Percentiles rank a stretch among this genome's conserved stretches.
These are phyloP conservation scores for Hyphodiscus hymeniophilus DNA, from an alignment of 495 filamentous ascomycete genomes.

Conservation along the genomic window DNA sequence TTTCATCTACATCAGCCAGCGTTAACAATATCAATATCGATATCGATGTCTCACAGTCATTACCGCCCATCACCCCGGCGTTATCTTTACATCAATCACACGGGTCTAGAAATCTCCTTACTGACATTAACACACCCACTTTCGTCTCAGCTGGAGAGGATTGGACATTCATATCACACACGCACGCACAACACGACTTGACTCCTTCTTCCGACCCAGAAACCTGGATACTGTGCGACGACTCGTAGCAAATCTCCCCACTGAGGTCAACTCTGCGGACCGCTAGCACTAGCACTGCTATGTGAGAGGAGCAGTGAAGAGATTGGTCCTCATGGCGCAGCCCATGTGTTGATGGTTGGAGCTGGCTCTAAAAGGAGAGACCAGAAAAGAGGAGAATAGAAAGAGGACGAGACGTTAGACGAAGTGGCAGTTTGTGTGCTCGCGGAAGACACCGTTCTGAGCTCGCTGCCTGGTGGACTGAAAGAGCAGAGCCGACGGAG, in stretches of 20 bases:
- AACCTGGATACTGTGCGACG: constrained; percentile 24
- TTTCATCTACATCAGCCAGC: neutral
- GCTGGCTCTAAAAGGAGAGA: constrained; percentile 12
- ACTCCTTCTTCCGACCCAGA: constrained; percentile 20
- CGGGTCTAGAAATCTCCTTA: constrained; percentile 3
- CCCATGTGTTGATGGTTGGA: constrained; percentile 11
- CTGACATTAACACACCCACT: constrained; percentile 2
- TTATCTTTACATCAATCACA: constrained; percentile 2
- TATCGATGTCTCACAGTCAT: constrained; percentile 21
- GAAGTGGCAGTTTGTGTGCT: constrained; percentile 15
- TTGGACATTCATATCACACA: constrained; percentile 19
- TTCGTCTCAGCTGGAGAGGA: constrained; percentile 4
- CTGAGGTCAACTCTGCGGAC: constrained; percentile 22
- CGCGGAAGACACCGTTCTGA: constrained; percentile 10
- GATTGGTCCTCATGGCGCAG: constrained; percentile 21
- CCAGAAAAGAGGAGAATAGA: constrained; percentile 12
- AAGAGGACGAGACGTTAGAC: neutral
- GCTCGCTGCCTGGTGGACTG: constrained; percentile 11
- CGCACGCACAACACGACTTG: neutral
- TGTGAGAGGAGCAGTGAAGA: constrained; percentile 22
- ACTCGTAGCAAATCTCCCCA: constrained; percentile 21
- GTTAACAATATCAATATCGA: neutral
- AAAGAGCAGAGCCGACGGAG: no score
- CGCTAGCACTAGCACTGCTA: constrained; percentile 12
- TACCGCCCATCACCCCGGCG: constrained; percentile 15